A percentile compares a stretch with the other conserved stretches of the same genome.
These are phyloP conservation scores for Trypanosoma platydactyli DNA, from an alignment of 208 protist genomes.

Conservation along the genomic window DNA sequence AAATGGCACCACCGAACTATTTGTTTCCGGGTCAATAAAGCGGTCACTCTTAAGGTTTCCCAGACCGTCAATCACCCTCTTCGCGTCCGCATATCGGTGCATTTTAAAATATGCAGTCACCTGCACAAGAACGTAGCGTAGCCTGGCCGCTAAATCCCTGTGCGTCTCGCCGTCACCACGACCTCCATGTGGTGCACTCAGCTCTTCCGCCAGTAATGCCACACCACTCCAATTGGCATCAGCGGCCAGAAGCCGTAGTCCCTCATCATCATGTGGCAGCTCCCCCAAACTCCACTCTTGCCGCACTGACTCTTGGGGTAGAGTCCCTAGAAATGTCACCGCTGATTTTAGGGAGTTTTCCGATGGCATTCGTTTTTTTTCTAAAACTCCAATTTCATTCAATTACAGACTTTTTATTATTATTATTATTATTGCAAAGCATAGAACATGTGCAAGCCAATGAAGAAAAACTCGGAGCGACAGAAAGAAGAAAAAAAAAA, in stretches of 20 bases:
- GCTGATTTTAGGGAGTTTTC: constrained; percentile 7
- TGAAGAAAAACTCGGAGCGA: background rate
- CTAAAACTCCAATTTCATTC: background rate
- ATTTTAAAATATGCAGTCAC: constrained; percentile 74
- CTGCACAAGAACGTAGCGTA: constrained; percentile 77
- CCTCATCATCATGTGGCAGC: constrained; percentile 59
- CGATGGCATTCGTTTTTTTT: constrained; percentile 15
- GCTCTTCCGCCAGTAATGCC: constrained; percentile 44
- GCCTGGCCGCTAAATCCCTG: constrained; percentile 13
- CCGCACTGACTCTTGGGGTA: constrained; percentile 7
- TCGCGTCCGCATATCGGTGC: constrained; percentile 48
- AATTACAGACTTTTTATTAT: background rate
- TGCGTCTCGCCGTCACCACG: constrained; percentile 5
- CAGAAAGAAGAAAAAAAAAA: constrained; percentile 3
- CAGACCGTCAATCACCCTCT: constrained; percentile 57
- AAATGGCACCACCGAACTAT: constrained; percentile 75
- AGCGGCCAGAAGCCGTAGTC: constrained; percentile 51
- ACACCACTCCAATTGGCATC: constrained; percentile 79
- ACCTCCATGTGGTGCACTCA: constrained; percentile 35
- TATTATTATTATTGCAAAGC: background rate
- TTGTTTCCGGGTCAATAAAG: constrained; percentile 49
- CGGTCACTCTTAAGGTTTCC: constrained; percentile 67
- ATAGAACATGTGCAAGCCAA: background rate
- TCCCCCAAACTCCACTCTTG: constrained; percentile 8
- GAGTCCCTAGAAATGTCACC: constrained; percentile 20